Evolutionary conservation across 2,329 filamentous ascomycete species (phyloP).

Genomic region (Colletotrichum sp.): DNA sequence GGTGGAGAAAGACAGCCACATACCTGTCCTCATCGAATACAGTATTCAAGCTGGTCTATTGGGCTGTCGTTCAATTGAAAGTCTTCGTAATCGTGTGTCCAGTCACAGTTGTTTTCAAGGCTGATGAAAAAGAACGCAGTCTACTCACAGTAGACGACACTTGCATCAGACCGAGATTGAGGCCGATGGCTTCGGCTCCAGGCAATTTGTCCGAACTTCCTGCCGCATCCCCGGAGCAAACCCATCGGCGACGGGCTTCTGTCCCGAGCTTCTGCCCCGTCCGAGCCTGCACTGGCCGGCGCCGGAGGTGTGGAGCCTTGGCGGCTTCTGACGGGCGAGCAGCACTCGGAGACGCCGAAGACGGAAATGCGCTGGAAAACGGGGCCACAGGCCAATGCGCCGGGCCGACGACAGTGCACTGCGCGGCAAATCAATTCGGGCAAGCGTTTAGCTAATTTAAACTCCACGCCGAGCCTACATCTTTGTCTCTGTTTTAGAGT

Average conservation of each 20-base stretch:
- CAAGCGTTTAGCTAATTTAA: neutral
- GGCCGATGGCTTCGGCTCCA: too few relatives aligned
- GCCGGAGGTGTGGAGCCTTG: neutral
- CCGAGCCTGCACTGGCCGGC: neutral
- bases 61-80: too few relatives aligned
- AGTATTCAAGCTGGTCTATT: too few relatives aligned
- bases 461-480: neutral
- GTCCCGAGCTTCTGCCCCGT: neutral
- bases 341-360: neutral
- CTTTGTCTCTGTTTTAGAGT: neutral
- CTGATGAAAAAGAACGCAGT: neutral
- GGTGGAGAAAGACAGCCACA: rapidly evolving
- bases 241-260: neutral
- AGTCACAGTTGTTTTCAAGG: too few relatives aligned
- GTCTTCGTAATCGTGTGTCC: too few relatives aligned
- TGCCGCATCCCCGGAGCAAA: neutral
- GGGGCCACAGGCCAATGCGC: neutral
- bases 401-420: neutral
- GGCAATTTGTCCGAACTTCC: rapidly evolving
- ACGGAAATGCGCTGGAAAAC: neutral
- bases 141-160: neutral
- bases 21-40: neutral
- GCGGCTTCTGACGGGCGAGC: neutral
- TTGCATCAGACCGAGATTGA: neutral
- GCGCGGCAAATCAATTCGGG: neutral